A percentile compares a stretch with the other conserved stretches of the same genome.
These are phyloP conservation scores for Acanthamoeba lenticulata DNA, from an alignment of 208 protist species.

Conservation along the genomic window DNA sequence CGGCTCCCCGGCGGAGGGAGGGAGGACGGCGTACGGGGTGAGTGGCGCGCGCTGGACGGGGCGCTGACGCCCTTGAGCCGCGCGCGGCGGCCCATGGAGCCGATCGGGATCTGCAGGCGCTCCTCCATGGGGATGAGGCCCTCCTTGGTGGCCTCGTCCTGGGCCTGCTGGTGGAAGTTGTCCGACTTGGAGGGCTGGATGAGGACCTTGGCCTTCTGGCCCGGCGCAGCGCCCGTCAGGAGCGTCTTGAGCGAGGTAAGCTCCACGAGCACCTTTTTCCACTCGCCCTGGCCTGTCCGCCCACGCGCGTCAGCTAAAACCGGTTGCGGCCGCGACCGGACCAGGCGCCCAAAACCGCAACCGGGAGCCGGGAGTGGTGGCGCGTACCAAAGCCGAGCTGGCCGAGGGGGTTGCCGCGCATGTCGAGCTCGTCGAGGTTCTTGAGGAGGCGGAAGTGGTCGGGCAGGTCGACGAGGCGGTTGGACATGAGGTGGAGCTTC, in stretches of 20 bases:
- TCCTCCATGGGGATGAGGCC: no score
- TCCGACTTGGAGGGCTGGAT: constrained; percentile 60
- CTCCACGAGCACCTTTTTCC: constrained; percentile 60
- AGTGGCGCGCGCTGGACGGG: neutral
- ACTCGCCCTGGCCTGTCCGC: constrained; percentile 36
- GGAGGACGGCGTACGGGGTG: neutral
- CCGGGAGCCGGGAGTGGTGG: neutral
- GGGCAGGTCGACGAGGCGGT: constrained; percentile 26
- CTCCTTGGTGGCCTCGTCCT: no score
- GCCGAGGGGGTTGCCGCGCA: constrained; percentile 49
- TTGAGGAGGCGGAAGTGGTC: constrained; percentile 61
- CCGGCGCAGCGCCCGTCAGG: constrained; percentile 35
- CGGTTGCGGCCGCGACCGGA: no score
- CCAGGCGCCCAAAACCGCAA: neutral
- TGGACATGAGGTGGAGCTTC: constrained; percentile 49
- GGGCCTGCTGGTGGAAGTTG: neutral
- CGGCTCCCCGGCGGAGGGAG: no score
- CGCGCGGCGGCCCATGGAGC: neutral
- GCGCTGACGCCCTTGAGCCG: neutral
- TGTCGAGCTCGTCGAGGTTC: constrained; percentile 56
- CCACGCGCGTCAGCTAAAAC: no score
- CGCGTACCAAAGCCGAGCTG: constrained; percentile 57
- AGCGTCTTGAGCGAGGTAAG: constrained; percentile 58
- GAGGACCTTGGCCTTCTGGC: constrained; percentile 34
- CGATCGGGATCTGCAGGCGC: constrained; percentile 23